Percentiles rank a stretch among this genome's conserved stretches.
phyloP scores from a whole-genome alignment of 306 rosid species.

The Fragaria ananassa region DNA sequence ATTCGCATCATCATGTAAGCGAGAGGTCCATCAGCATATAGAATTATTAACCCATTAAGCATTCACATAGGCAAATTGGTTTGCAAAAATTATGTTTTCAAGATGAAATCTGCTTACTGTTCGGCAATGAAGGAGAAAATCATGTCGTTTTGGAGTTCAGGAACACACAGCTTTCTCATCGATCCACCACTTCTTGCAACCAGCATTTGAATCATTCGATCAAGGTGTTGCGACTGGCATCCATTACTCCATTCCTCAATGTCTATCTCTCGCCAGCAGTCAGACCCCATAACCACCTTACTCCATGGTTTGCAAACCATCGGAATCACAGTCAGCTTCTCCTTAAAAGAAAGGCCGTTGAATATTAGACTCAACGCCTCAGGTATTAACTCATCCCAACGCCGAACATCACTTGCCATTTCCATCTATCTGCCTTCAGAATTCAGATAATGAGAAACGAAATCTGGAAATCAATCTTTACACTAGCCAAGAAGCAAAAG shows the following conservation, averaged over 20 bases:
- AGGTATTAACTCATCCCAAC: constrained; percentile 88
- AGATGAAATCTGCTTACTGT: constrained; percentile 57
- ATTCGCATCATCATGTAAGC: background rate
- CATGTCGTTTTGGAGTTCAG: constrained; percentile 52
- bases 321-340: constrained; percentile 68
- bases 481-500: background rate
- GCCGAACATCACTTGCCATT: constrained; percentile 45
- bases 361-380: constrained; percentile 83
- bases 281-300: constrained; percentile 68
- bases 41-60: background rate
- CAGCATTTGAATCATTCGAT: constrained; percentile 68
- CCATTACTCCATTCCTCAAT: constrained; percentile 77
- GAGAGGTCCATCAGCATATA: background rate
- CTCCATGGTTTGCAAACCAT: constrained; percentile 89
- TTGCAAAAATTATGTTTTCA: background rate
- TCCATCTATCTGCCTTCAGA: constrained; percentile 54
- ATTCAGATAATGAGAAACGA: background rate
- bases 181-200: constrained; percentile 71
- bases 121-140: constrained; percentile 76
- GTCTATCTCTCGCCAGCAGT: constrained; percentile 95
- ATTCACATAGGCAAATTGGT: background rate
- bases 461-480: background rate
- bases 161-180: constrained; percentile 71
- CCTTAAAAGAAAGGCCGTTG: constrained; percentile 63
- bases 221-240: constrained; percentile 51